Evolutionary conservation across 2,329 filamentous ascomycete species (phyloP).

Genomic region (Amesomyces nigricolor): DNA sequence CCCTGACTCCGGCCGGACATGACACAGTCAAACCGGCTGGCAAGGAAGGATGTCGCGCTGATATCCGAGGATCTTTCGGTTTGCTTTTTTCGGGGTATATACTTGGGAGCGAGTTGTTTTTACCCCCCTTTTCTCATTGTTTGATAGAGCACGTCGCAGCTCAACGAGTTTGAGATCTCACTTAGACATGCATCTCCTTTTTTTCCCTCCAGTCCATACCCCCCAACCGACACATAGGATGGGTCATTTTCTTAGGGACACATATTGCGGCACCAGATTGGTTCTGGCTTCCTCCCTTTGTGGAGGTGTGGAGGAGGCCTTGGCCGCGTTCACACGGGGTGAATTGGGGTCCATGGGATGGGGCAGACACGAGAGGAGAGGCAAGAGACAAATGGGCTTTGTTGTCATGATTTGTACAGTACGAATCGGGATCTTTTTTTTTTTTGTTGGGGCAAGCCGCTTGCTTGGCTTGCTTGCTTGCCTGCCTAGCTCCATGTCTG

Average conservation of each 20-base stretch:
- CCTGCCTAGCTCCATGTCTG: too few relatives aligned
- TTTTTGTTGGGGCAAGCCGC: not conserved
- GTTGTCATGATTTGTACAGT: not conserved
- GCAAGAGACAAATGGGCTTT: too few relatives aligned
- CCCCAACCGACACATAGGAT: not conserved
- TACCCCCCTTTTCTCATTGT: not conserved
- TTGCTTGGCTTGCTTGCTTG: not conserved
- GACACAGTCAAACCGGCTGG: constrained; percentile 22
- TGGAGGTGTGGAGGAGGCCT: not conserved
- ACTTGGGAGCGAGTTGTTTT: constrained; percentile 8
- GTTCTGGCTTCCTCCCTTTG: not conserved
- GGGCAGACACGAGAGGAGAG: not conserved
- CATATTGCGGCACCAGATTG: constrained; percentile 10
- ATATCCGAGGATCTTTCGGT: not conserved
- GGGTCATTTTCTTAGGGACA: not conserved
- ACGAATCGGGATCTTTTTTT: not conserved
- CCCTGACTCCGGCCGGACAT: not conserved
- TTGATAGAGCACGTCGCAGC: constrained; percentile 1
- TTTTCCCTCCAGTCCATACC: not conserved
- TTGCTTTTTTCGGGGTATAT: constrained; percentile 6
- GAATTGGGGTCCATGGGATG: not conserved
- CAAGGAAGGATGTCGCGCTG: not conserved
- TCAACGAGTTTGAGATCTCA: not conserved
- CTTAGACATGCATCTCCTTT: not conserved
- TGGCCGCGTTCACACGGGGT: not conserved